A percentile compares a stretch with the other conserved stretches of the same genome.
Conservation (phyloP, 495 filamentous ascomycete species). For the Penicillium paradoxum region DNA sequence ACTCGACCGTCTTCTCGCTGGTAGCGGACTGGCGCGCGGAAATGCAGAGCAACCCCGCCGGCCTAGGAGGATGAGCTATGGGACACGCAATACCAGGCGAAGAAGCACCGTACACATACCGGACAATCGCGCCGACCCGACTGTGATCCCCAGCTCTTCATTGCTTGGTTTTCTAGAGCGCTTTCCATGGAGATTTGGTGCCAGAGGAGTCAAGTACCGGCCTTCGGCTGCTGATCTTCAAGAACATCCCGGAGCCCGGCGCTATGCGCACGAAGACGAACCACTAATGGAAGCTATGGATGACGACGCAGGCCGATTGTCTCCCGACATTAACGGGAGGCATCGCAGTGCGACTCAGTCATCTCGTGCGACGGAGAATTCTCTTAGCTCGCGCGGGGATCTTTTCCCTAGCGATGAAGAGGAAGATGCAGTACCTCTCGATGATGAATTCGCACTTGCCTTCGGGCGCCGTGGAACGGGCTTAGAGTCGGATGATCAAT, state of each 20-base stretch:
- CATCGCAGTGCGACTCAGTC: constrained; percentile 73
- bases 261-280: constrained; percentile 55
- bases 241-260: constrained; percentile 67
- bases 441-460: constrained; percentile 86
- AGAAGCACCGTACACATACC: constrained; percentile 60
- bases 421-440: constrained; percentile 85
- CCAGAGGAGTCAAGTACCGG: constrained; percentile 74
- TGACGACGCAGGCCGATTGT: constrained; percentile 32
- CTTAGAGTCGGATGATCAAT: constrained; percentile 60
- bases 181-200: constrained; percentile 81
- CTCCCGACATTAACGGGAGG: constrained; percentile 44
- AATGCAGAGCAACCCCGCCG: constrained; percentile 61
- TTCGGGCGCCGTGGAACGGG: constrained; percentile 62
- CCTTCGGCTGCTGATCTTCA: constrained; percentile 87
- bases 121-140: constrained; percentile 68
- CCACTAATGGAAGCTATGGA: constrained; percentile 66
- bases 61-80: constrained; percentile 85
- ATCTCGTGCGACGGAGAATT: constrained; percentile 83
- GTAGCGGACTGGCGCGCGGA: constrained; percentile 53
- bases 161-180: constrained; percentile 80
- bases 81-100: constrained; percentile 56
- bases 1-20: constrained; percentile 79
- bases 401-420: constrained; percentile 92
- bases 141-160: constrained; percentile 82
- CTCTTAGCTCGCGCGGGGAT: constrained; percentile 87